Evolutionary conservation across 176 grass and related monocot species (phyloP).

Genomic region (Lolium multiflorum): DNA sequence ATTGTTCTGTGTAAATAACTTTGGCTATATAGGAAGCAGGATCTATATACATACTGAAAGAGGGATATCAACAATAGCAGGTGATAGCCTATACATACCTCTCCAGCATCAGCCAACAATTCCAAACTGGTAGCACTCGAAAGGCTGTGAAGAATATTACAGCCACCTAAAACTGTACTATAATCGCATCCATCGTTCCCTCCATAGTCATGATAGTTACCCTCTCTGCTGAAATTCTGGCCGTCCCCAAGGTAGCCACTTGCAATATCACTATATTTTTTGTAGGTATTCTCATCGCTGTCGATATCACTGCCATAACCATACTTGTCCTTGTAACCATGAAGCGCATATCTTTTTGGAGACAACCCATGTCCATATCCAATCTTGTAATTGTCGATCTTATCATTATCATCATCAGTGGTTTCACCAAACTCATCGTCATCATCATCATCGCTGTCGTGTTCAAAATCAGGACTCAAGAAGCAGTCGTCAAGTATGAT

Average conservation of each 20-base stretch:
- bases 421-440: background rate
- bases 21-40: background rate
- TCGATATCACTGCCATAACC: slow-evolving; percentile 31
- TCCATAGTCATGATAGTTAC: background rate
- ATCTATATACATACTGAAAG: background rate
- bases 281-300: slow-evolving; percentile 27
- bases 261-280: slow-evolving; percentile 36
- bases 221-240: background rate
- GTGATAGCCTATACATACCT: background rate
- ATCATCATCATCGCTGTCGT: background rate
- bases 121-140: background rate
- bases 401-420: background rate
- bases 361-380: background rate
- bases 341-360: background rate
- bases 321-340: background rate
- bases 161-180: too few relatives aligned
- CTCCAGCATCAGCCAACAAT: background rate
- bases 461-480: background rate
- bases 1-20: background rate
- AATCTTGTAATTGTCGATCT: background rate
- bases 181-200: too few relatives aligned
- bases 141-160: background rate
- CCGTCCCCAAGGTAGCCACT: background rate
- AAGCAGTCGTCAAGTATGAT: slow-evolving; percentile 42
- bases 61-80: background rate